phyloP scores from a whole-genome alignment of 495 filamentous ascomycete species.

The Staphylotrichum tortipilum region DNA sequence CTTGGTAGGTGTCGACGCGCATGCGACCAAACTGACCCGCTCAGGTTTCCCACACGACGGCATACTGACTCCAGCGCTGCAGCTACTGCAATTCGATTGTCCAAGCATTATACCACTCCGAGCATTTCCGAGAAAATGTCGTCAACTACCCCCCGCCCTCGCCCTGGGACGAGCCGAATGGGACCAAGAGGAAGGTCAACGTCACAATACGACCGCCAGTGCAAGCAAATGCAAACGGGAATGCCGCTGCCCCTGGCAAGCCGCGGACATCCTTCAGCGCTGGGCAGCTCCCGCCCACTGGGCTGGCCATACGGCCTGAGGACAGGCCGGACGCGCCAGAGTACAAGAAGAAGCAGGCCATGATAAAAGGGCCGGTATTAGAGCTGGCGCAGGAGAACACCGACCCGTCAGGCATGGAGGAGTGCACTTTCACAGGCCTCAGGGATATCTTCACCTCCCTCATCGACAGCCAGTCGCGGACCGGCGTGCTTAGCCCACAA shows the following conservation, averaged over 20 bases:
- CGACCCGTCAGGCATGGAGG: constrained; percentile 79
- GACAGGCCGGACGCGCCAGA: constrained; percentile 85
- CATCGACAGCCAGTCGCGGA: constrained; percentile 69
- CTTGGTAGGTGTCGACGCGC: constrained; percentile 59
- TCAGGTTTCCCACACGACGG: neutral
- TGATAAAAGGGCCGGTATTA: constrained; percentile 77
- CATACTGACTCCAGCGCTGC: neutral
- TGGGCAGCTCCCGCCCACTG: constrained; percentile 27
- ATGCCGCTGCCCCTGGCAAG: constrained; percentile 29
- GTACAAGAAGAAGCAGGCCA: constrained; percentile 91
- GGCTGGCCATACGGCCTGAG: constrained; percentile 38
- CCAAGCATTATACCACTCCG: constrained; percentile 93
- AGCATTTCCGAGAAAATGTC: constrained; percentile 89
- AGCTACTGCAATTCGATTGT: constrained; percentile 98
- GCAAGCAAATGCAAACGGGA: constrained; percentile 35
- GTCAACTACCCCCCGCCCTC: constrained; percentile 73
- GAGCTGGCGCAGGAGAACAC: constrained; percentile 71
- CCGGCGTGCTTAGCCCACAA: constrained; percentile 86
- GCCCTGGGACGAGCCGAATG: constrained; percentile 38
- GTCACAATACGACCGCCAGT: constrained; percentile 41
- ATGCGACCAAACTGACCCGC: too few relatives aligned
- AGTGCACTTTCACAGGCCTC: constrained; percentile 85
- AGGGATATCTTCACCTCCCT: constrained; percentile 95
- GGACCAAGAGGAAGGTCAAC: constrained; percentile 36
- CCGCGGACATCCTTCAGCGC: constrained; percentile 36